Base-by-base conservation (phyloP, 768 basidiomycete species). In the Mycena amicta region DNA sequence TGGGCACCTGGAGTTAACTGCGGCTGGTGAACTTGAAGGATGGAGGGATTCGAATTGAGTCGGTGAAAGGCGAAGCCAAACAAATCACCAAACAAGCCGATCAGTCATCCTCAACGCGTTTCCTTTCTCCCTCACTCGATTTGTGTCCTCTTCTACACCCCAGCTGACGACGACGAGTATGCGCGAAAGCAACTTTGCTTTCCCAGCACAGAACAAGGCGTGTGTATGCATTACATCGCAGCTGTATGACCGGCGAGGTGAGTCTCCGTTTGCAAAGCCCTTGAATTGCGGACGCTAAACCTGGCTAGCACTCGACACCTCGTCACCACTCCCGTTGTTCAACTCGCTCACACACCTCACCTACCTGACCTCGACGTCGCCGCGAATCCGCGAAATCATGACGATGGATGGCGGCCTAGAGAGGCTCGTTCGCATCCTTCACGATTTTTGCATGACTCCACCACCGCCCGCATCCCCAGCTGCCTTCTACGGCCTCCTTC, bases 361-460 rank as follows among this genome's bases (percentile, higher is more conserved):
- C 50, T 95, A 97, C 75, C 89, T 99, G 63, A 98, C 96, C 6
- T 94, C 93, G 1, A 98, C 97, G 5, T 97, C 95, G 0, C 95
- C 97, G 2, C 87, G 95, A 54, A 98, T 99, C 75, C 89, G 96
- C 57, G 97, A 99, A 75, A 98, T 97, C 66, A 92, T 99, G 84
- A 96, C 95, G 27, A 88, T 91, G 83, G 96, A 98, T 68, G 97
- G 97, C 47, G 97, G 97, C 1, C 86, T 99, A 18, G 97, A 99
- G 70, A 89, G 96, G 15, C 88, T 99, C 28, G 91, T 98, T 15
- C 85, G 91, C 56, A 93, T 99, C 61, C 80, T 96, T 11, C 90
- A 90, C 67, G 92, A 95, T 61, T 93, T 92, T 66, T 94, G 93
- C 72, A 74, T 92, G 23, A 86, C 82, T 61, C 92, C 92, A 1